Evolutionary conservation across 768 basidiomycete genomes (phyloP), one percentile per base, ranked within the genome.

Genomic region (Rhodotorula taiwanensis): DNA sequence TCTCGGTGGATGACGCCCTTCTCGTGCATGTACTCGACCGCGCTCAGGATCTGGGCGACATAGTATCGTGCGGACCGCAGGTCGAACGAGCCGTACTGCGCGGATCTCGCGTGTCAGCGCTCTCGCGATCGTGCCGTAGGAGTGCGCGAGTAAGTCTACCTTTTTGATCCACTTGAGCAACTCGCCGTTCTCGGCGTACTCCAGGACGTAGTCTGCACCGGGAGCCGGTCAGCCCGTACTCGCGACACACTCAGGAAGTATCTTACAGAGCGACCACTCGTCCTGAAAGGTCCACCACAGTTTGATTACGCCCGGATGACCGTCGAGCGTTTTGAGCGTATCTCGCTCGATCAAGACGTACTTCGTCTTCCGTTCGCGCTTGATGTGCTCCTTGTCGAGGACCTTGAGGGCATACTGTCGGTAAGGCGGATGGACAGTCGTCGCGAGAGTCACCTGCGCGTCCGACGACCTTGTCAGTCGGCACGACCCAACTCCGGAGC

Each of bases 261-360:
- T 82, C 87, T 75, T 75, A 91, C 89, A 94, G 44, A 94, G 78
- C 67, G 85, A 84, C 79, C 82, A 84, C 27, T 84, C 81, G 72
- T 93, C 90, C 69, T 91, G 89, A 71, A 93, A 92, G 3, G 88
- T 84, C 78, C 84, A 89, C 68, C 85, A 85, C 33, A 93, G 77
- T 52, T 83, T 83, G 15, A 93, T 83, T 55, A 94, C 83, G 3
- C 89, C 89, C 9, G 87, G 86, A 76, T 92, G 89, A 6, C 83
- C 81, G 5, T 70, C 72, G n/a, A 75, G 67, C 14, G 69, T 48
- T 49, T 73, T 72, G 42, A 93, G 80, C 0, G 86, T 84, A 69
- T 86, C 85, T 75, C 86, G 86, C 78, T 93, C 90, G 1, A 86
- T 82, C 34, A 83, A 79, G n/a, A 86, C 88, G 31, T 86, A 86